These are phyloP conservation scores for Nymphaea thermarum DNA, from an alignment of 164 flowering plant genomes.

Conservation along the genomic window DNA sequence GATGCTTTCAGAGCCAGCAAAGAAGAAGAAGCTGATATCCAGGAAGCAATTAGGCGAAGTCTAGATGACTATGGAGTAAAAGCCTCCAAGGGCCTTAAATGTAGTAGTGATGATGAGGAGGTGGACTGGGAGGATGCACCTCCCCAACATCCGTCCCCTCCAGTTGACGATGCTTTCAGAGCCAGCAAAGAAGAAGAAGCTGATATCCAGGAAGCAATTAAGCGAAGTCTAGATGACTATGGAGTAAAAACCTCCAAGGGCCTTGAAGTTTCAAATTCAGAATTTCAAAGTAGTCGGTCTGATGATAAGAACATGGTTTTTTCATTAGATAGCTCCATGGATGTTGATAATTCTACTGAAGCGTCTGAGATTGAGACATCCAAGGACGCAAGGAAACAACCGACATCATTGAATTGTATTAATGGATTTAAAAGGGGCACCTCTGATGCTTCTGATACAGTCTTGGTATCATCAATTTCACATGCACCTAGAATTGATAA, in stretches of 20 bases:
- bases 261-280: background rate
- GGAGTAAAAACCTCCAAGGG: background rate
- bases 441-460: background rate
- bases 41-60: conserved; percentile 88
- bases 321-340: background rate
- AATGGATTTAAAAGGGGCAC: background rate
- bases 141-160: conserved; percentile 10
- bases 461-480: background rate
- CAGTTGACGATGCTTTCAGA: conserved; percentile 23
- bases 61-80: conserved; percentile 15
- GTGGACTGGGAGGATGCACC: conserved; percentile 79
- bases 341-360: background rate
- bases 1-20: conserved; percentile 33
- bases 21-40: conserved; percentile 73
- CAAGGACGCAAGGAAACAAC: background rate
- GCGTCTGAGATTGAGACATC: background rate
- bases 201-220: conserved; percentile 79
- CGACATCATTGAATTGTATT: background rate
- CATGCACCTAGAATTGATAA: background rate
- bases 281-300: background rate
- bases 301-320: background rate
- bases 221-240: conserved; percentile 44
- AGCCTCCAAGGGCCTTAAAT: background rate
- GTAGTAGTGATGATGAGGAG: conserved; percentile 33
- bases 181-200: conserved; percentile 68